A percentile compares a stretch with the other conserved stretches of the same genome.
Conservation (phyloP, 208 protist species). For the Naegleria fowleri region DNA sequence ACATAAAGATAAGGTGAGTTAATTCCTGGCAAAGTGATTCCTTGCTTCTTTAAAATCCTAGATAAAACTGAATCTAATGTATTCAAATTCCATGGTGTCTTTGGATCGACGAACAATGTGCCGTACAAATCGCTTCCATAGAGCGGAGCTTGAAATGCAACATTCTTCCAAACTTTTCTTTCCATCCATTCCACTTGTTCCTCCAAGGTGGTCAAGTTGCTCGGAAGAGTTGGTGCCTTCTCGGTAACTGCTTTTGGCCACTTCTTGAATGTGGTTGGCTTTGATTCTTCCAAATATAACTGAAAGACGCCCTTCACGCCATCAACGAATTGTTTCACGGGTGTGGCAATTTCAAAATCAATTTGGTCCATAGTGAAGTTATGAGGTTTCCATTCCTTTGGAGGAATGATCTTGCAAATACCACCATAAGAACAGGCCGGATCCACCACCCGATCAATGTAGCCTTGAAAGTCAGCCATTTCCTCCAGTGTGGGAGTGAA, state of each 20-base stretch:
- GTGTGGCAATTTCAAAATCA: conserved; percentile 3
- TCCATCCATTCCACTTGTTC: background rate
- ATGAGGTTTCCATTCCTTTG: background rate
- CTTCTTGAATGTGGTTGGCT: background rate
- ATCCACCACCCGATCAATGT: background rate
- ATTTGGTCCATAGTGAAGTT: background rate
- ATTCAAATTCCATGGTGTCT: conserved; percentile 17
- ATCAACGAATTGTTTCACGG: background rate
- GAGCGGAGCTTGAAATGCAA: background rate
- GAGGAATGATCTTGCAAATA: conserved; percentile 11
- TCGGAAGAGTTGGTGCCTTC: background rate
- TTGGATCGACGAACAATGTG: background rate
- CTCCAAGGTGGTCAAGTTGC: background rate
- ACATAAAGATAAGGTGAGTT: conserved; percentile 17
- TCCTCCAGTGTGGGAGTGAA: conserved; percentile 1
- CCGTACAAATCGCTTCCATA: conserved; percentile 17
- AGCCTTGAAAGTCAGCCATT: background rate
- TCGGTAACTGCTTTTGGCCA: background rate
- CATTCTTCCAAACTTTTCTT: conserved; percentile 29
- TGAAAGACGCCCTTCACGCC: background rate
- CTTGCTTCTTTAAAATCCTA: background rate
- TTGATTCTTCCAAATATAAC: background rate
- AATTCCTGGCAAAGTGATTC: background rate
- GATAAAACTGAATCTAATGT: background rate
- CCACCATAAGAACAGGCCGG: background rate